Conservation (phyloP, 2,329 filamentous ascomycete genomes). For the Cladophialophora exuberans region DNA sequence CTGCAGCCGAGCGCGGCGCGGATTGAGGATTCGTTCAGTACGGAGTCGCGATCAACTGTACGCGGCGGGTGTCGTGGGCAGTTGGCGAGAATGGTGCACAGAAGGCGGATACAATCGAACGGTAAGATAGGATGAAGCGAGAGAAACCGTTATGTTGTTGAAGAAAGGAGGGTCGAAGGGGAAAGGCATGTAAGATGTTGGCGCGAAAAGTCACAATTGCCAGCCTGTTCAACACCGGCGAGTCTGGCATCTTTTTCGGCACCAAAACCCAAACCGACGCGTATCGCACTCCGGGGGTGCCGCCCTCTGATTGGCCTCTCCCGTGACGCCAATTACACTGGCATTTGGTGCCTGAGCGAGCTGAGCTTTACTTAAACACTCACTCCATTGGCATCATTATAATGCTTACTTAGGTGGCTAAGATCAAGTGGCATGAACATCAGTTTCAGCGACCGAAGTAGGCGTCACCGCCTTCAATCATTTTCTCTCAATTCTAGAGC, state of each 20-base stretch:
- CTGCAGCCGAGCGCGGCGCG: constrained; percentile 24
- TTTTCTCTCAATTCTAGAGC: too few species aligned
- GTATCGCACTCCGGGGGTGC: neutral
- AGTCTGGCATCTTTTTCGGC: constrained; percentile 24
- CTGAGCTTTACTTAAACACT: too few species aligned
- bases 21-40: neutral
- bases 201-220: constrained; percentile 13
- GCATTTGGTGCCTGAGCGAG: too few species aligned
- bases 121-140: neutral
- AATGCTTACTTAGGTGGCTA: too few species aligned
- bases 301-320: neutral
- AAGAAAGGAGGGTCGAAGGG: neutral
- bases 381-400: too few species aligned
- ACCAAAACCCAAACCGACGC: neutral
- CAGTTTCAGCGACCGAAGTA: too few species aligned
- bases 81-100: neutral
- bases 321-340: too few species aligned
- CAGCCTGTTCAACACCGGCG: constrained; percentile 32
- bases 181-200: neutral
- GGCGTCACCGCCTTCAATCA: too few species aligned
- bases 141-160: neutral
- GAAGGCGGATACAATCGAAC: neutral
- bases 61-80: neutral
- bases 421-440: too few species aligned
- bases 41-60: neutral